Percentiles rank a stretch among this genome's conserved stretches.
Evolutionary conservation across 169 alveolate genomes (phyloP).

Genomic region (Haemoproteus tartakovskyi): DNA sequence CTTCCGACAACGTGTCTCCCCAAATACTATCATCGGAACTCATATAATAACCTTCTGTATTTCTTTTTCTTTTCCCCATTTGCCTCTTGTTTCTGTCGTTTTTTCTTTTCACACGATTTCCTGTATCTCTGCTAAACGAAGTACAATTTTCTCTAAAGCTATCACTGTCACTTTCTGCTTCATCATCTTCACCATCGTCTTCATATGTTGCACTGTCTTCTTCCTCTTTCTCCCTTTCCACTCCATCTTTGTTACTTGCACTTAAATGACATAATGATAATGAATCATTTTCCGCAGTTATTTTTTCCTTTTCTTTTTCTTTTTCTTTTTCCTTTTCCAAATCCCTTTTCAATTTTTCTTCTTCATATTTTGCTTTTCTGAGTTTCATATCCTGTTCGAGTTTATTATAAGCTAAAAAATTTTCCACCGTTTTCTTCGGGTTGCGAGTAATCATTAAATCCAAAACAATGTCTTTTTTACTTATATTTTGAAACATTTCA

Average conservation of each 20-base stretch:
- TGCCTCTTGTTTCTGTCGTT: too few species aligned
- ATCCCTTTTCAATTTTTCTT: too few species aligned
- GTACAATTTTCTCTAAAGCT: too few species aligned
- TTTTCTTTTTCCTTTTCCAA: not conserved
- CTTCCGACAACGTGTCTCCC: too few species aligned
- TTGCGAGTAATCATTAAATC: conserved; percentile 61
- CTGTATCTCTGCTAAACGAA: too few species aligned
- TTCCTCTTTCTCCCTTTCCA: not conserved
- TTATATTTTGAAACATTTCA: conserved; percentile 44
- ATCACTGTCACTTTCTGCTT: not conserved
- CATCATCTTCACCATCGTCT: not conserved
- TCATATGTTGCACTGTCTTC: too few species aligned
- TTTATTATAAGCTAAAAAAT: conserved; percentile 1
- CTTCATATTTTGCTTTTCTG: not conserved
- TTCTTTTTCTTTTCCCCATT: too few species aligned
- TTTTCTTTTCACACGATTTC: not conserved
- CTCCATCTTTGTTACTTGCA: not conserved
- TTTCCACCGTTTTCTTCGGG: conserved; percentile 50
- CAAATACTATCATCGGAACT: too few species aligned
- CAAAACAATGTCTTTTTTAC: conserved; percentile 41
- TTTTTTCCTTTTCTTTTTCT: not conserved
- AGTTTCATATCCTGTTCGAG: not conserved
- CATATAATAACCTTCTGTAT: too few species aligned
- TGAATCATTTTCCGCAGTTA: not conserved
- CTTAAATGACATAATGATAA: not conserved